Base-by-base conservation (phyloP, 768 basidiomycete species). In the Auriscalpium vulgare region DNA sequence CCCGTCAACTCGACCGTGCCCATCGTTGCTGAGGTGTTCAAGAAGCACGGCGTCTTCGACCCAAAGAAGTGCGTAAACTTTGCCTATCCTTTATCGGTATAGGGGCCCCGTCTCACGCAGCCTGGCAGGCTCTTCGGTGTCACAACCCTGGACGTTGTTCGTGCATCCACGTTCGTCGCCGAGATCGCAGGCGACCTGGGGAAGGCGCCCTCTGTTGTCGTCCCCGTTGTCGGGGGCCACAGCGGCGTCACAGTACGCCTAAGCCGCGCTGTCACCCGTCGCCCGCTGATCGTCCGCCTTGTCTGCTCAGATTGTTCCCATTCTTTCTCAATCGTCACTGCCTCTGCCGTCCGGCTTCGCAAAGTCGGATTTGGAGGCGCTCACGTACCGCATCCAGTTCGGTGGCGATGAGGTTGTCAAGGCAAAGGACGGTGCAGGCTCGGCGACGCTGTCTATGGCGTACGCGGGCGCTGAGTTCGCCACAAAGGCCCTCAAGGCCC, bases 1-100 rank as follows among this genome's bases (percentile, higher is more conserved):
- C 97, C 97, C 36, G 95, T 99, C 69, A 98, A 99, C 82, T 97
- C 95, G 45, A 97, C 97, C 40, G 95, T 98, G 40, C 97, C 97
- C 49, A 91, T 99, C 67, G 92, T 93, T 47, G 92, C 84, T 14
- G 95, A 98, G 72, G 87, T 95, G 38, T 83, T 95, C 77, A 99
- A 95, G 83, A 87, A 91, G 72, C 81, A 87, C 61, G 86, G 85
- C 47, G 88, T 91, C 34, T 98, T 88, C 68, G 84, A 99, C 71
- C 88, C 93, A 60, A 97, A 89, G 78, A 82, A 83, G 95, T 93
- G 68, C 43, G 75, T 62, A 51, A 23, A 36, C 47, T 44, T 21
- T 36, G 43, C 34, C 8, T 48, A 16, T 38, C 23, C 19, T 40
- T 43, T 47, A 17, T 37, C 37, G 10, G 35, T 19, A 45, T 17